phyloP scores from a whole-genome alignment of 768 basidiomycete species.

The Lentinula sp. region DNA sequence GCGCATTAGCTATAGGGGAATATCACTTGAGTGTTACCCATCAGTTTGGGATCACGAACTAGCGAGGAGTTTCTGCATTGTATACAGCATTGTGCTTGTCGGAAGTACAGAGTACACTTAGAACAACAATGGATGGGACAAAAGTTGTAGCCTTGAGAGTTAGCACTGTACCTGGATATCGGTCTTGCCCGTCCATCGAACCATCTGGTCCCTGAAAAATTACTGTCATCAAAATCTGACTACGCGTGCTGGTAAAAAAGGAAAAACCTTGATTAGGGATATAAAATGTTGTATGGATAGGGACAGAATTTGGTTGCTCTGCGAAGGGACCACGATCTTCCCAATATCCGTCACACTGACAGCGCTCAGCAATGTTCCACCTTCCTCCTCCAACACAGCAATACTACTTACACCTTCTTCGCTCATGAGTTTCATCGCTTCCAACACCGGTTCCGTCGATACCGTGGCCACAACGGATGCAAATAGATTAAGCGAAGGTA shows the following conservation, averaged over 20 bases:
- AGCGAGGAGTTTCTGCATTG: constrained; percentile 76
- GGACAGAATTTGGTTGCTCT: constrained; percentile 72
- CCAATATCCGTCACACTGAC: constrained; percentile 83
- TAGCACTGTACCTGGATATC: constrained; percentile 56
- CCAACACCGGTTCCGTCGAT: constrained; percentile 58
- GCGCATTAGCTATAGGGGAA: constrained; percentile 55
- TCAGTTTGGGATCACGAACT: constrained; percentile 42
- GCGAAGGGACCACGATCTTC: constrained; percentile 74
- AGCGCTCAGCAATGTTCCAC: constrained; percentile 59
- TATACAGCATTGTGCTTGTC: constrained; percentile 57
- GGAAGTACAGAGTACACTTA: constrained; percentile 73
- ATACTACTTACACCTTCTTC: constrained; percentile 81
- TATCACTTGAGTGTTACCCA: background rate
- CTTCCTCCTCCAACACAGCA: constrained; percentile 67
- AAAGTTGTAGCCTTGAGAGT: background rate
- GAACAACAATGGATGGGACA: background rate
- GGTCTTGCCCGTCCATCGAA: constrained; percentile 73
- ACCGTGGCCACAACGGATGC: constrained; percentile 56
- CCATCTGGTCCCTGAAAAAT: constrained; percentile 55
- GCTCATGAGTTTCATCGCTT: constrained; percentile 84
- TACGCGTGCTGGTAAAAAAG: background rate
- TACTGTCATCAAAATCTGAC: constrained; percentile 1
- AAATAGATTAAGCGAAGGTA: constrained; percentile 63
- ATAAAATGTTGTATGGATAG: constrained; percentile 68
- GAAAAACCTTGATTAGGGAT: constrained; percentile 58